Percentiles rank a stretch among this genome's conserved stretches.
Conservation (phyloP, 176 grass and related monocot species). For the Miscanthus lutarioriparius region DNA sequence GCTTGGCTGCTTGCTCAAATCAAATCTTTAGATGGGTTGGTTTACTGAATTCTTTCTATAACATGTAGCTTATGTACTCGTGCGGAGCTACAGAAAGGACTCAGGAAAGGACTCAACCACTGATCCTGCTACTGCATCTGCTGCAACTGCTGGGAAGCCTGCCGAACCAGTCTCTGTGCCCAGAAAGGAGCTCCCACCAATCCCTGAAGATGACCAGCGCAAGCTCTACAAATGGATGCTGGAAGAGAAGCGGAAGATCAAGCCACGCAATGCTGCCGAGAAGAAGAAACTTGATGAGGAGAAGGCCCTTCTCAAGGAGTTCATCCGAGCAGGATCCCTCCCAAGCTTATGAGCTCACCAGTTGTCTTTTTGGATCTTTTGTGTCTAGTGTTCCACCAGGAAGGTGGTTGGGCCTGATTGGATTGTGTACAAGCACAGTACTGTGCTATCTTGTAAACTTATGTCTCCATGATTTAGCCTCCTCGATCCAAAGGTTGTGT, state of each 20-base stretch:
- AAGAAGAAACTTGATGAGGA: conserved; percentile 85
- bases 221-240: conserved; percentile 86
- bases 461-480: conserved; percentile 18
- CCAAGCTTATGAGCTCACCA: conserved; percentile 50
- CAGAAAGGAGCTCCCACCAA: conserved; percentile 56
- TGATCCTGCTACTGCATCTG: neutral
- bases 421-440: neutral
- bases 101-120: conserved; percentile 21
- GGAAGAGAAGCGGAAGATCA: conserved; percentile 91
- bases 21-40: neutral
- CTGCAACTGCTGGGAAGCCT: conserved; percentile 24
- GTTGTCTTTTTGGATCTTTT: conserved; percentile 16
- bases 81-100: conserved; percentile 55
- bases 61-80: conserved; percentile 62
- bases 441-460: conserved; percentile 1
- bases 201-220: conserved; percentile 71
- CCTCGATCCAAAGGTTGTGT: neutral
- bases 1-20: neutral
- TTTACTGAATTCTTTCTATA: conserved; percentile 13
- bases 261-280: conserved; percentile 51
- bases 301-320: conserved; percentile 87
- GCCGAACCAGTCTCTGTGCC: conserved; percentile 20
- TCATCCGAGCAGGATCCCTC: conserved; percentile 60
- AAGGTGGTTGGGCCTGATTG: conserved; percentile 4
- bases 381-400: neutral